Evolutionary conservation across 2,329 filamentous ascomycete genomes (phyloP), one percentile per base, ranked within the genome.

Genomic region (Teratosphaeria zuluensis): DNA sequence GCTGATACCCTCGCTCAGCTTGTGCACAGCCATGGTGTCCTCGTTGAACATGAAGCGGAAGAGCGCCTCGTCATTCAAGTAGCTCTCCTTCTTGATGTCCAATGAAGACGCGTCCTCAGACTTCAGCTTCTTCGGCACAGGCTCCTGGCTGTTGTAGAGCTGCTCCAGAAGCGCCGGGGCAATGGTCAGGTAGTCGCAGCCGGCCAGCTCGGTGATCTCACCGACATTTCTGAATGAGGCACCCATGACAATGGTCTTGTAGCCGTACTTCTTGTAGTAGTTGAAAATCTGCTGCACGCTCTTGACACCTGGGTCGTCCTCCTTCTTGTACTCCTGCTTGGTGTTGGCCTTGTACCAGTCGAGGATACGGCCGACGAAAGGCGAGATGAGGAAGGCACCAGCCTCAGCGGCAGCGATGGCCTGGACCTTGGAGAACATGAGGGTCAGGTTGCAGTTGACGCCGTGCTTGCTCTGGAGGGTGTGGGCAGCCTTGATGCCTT

Each of bases 21-120:
- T 99, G 87, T 97, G 92, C 67, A 95, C 90, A 64, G 90, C 94
- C 94, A 99, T 99, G 77, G 92, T 88, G 73, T 99, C 91, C 84
- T 99, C 94, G 84, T 99, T 99, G 86, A 99, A 96, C 79, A 92
- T 89, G 82, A 96, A 99, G 76, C 94, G 91, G 92, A 97, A 99
- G 55, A 78, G 73, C 57, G 91, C 71, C 84, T 99, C 94, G 78
- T 94, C 81, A 74, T 87, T 84, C 78, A 99, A 87, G 84, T 96
- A 99, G 59, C 80, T 80, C 82, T 89, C 89, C 89, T 91, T 95
- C 81, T 88, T 79, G 67, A 99, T 84, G 77, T 94, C 77, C 66
- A 94, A 83, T 59, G 78, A 75, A 66, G 76, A 62, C 62, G 92
- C 91, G 59, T 74, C 73, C 54, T 82, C 73, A 56, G 90, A 80